Base-by-base conservation (phyloP, 2,329 filamentous ascomycete species). In the Tolypocladium pustulatum region DNA sequence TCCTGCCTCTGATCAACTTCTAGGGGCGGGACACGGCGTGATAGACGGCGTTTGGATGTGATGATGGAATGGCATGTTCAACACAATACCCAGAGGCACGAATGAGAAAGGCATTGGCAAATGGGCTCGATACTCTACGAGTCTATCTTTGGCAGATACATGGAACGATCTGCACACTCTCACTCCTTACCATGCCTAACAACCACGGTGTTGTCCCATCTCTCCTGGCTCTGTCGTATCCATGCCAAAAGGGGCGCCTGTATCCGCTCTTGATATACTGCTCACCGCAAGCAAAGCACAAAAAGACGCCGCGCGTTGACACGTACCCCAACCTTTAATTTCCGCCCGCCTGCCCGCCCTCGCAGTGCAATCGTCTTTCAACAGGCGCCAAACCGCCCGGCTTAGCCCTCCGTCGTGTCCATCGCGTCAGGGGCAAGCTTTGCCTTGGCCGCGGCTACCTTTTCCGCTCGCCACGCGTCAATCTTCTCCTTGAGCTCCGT, bases 391-490 rank as follows among this genome's bases (percentile, higher is more conserved):
- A 34, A 32, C 25, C 20, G 10, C 5, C 20, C 9, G 6, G 30
- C 32, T 57, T 61, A 73, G 22, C 69, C 76, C 40, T 75, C 73
- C 4, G 72, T 73, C 1, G 74, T 79, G 61, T 81, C 78, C 75
- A 80, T 80, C 2, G 66, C 58, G 20, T 76, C 73, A 2, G 49
- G 64, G 55, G 70, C 67, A 10, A 71, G 57, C 63, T 75, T 76
- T 1, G 65, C 72, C 68, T 72, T 78, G 0, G 75, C 76, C 2
- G 75, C 74, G 41, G 76, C 74, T n/a, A 82, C 72, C 59, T 73
- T 77, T 66, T 78, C 79, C 34, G 76, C 76, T 62, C 78, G 79
- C 81, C 81, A 84, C 57, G 73, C 71, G 41, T 78, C 74, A 60
- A 84, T 83, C 66, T 72, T 73, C 55, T 71, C 71, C 63, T 75